These are phyloP conservation scores for Nowakowskiella sp. DNA, from an alignment of 192 early-diverging fungal genomes.

Conservation along the genomic window DNA sequence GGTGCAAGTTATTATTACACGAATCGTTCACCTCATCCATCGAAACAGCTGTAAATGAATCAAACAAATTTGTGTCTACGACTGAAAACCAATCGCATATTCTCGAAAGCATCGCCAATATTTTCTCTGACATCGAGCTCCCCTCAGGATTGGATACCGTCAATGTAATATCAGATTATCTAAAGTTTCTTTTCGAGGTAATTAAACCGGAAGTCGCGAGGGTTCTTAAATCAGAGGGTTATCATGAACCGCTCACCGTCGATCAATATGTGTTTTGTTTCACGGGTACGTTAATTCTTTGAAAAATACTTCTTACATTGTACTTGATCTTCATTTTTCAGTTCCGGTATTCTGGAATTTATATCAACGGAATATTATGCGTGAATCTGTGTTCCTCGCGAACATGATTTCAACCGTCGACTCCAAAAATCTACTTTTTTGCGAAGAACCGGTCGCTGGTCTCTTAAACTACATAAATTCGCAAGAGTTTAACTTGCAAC, in stretches of 20 bases:
- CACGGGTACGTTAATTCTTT: neutral
- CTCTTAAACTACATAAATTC: too few relatives aligned
- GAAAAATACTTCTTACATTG: neutral
- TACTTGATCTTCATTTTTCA: neutral
- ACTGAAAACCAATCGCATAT: too few relatives aligned
- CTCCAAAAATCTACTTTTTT: neutral
- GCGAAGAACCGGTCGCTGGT: too few relatives aligned
- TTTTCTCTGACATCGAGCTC: too few relatives aligned
- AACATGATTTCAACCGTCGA: neutral
- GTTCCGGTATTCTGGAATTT: neutral
- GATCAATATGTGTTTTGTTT: neutral
- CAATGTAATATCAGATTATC: neutral
- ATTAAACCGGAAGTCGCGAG: neutral
- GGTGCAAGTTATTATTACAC: neutral
- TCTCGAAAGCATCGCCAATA: too few relatives aligned
- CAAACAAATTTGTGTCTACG: too few relatives aligned
- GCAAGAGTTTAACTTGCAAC: too few relatives aligned
- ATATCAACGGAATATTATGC: neutral
- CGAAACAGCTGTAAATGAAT: too few relatives aligned
- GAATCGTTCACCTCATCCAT: too few relatives aligned
- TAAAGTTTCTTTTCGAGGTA: neutral
- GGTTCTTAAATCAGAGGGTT: neutral
- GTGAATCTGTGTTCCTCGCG: neutral
- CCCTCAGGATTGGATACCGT: neutral
- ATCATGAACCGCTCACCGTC: neutral